A percentile compares a stretch with the other conserved stretches of the same genome.
Conservation (phyloP, 176 grass and related monocot genomes). For the Pontederia paniculata region DNA sequence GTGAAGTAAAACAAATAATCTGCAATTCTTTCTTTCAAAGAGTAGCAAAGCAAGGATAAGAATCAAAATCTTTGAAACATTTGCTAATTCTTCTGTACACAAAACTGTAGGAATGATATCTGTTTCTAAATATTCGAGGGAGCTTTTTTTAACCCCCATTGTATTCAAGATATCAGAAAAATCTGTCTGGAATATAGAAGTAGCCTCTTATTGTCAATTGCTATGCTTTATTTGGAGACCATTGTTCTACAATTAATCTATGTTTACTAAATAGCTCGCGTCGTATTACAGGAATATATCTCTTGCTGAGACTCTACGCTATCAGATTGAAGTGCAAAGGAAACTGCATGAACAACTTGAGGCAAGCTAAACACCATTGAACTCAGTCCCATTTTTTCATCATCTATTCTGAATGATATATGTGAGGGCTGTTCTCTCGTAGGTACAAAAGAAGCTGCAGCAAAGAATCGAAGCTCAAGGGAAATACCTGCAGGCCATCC, state of each 20-base stretch:
- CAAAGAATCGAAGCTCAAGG: conserved; percentile 96
- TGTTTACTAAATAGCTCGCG: conserved; percentile 1
- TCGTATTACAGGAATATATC: conserved; percentile 44
- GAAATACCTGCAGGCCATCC: conserved; percentile 72
- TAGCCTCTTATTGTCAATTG: no score
- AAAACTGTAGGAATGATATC: no score
- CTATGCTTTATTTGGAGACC: no score
- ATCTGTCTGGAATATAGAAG: no score
- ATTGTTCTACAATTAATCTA: no score
- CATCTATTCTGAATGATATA: background rate
- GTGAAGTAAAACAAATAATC: background rate
- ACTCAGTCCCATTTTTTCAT: background rate
- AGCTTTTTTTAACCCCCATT: no score
- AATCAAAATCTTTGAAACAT: no score
- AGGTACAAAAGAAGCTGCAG: conserved; percentile 97
- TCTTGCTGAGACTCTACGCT: conserved; percentile 51
- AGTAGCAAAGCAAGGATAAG: no score
- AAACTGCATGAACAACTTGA: conserved; percentile 76
- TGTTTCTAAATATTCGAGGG: no score
- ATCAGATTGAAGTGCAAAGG: conserved; percentile 81
- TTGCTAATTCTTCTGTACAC: no score
- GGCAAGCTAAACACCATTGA: conserved; percentile 17
- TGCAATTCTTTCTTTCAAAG: no score
- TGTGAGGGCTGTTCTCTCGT: conserved; percentile 2
- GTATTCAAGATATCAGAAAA: no score